phyloP scores from a whole-genome alignment of 352 stramenopile genomes.

The Porosira glacialis region DNA sequence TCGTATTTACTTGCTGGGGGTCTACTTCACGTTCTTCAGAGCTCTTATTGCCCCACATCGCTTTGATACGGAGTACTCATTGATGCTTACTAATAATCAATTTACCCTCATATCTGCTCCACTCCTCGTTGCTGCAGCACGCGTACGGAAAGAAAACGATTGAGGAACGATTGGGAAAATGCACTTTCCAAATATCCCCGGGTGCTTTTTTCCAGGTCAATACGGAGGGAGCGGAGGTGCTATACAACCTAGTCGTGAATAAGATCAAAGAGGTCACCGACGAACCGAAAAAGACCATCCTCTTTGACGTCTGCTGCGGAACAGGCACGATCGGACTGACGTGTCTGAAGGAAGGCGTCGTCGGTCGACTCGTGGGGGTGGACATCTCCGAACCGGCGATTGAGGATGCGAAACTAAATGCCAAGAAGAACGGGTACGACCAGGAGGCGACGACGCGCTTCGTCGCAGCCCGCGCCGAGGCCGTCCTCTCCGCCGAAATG shows the following conservation, averaged over 20 bases:
- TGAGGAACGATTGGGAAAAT: constrained; percentile 62
- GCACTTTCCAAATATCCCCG: constrained; percentile 73
- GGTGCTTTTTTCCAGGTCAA: constrained; percentile 88
- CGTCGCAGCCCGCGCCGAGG: constrained; percentile 62
- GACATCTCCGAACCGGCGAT: constrained; percentile 83
- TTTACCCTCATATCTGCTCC: not conserved
- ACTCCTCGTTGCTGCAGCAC: constrained; percentile 51
- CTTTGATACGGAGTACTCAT: not conserved
- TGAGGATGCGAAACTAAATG: constrained; percentile 84
- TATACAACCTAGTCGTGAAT: constrained; percentile 94
- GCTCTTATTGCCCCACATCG: not conserved
- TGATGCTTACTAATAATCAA: constrained; percentile 9
- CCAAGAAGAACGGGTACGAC: constrained; percentile 65
- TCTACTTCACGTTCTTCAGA: not conserved
- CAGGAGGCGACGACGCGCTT: constrained; percentile 40
- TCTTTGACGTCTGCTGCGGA: constrained; percentile 98
- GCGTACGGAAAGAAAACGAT: constrained; percentile 66
- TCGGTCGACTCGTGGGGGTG: constrained; percentile 76
- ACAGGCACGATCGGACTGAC: constrained; percentile 94
- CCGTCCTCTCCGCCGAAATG: constrained; percentile 61
- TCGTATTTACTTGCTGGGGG: not conserved
- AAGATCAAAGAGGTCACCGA: constrained; percentile 75
- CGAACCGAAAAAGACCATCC: constrained; percentile 79
- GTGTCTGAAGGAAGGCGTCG: constrained; percentile 69
- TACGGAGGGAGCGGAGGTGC: constrained; percentile 88